Evolutionary conservation across 306 rosid genomes (phyloP).

Genomic region (Vachellia collinsii): DNA sequence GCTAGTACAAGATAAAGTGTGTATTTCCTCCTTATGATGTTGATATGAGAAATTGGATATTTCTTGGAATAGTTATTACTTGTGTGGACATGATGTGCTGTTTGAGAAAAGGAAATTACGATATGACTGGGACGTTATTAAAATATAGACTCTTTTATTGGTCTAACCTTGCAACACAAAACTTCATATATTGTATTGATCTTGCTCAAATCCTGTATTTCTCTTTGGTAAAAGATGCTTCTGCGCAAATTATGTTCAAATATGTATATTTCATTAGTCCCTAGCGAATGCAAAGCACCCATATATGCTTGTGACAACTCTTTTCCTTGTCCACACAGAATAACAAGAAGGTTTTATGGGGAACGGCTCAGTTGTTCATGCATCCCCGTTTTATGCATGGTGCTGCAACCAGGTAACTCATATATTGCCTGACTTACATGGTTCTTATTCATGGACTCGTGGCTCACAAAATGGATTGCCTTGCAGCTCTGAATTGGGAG

Average conservation of each 20-base stretch:
- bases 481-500: conserved; percentile 81
- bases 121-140: background rate
- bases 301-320: conserved; percentile 5
- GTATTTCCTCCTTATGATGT: background rate
- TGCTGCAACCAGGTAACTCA: conserved; percentile 84
- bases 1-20: background rate
- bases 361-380: conserved; percentile 90
- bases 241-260: background rate
- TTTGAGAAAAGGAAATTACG: background rate
- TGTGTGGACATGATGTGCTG: background rate
- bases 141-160: background rate
- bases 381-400: conserved; percentile 99
- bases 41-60: background rate
- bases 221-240: background rate
- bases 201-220: background rate
- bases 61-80: background rate
- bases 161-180: background rate
- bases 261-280: background rate
- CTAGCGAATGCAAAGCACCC: background rate
- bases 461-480: conserved; percentile 33
- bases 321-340: conserved; percentile 46
- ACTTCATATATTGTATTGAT: background rate
- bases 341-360: conserved; percentile 83
- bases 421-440: conserved; percentile 14
- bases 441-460: conserved; percentile 21